phyloP scores from a whole-genome alignment of 805 yeast species.

The Monosporozyma yasuniensis region DNA sequence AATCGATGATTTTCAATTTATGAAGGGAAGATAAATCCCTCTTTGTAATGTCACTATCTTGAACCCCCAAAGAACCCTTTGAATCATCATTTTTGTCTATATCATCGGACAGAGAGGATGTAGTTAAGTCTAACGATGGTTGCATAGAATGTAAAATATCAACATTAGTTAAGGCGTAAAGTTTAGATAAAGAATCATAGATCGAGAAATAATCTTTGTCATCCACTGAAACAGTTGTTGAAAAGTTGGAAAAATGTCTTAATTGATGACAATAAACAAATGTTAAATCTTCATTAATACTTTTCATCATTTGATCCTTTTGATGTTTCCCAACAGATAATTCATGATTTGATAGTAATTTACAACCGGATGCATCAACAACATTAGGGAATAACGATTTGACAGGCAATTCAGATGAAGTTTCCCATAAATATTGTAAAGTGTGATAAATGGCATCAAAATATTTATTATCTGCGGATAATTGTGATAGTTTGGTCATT shows the following conservation, averaged over 20 bases:
- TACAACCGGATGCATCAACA: slow-evolving; percentile 47
- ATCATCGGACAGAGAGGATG: not conserved
- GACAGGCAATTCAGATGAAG: slow-evolving; percentile 29
- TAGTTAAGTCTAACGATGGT: not conserved
- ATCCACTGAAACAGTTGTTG: not conserved
- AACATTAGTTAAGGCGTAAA: slow-evolving; percentile 5
- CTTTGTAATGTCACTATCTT: not conserved
- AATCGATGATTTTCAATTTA: slow-evolving; percentile 1
- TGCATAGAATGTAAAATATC: slow-evolving; percentile 4
- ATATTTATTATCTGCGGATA: slow-evolving; percentile 41
- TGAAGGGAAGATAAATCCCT: not conserved
- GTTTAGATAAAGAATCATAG: slow-evolving; percentile 5
- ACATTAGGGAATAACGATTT: slow-evolving; percentile 37
- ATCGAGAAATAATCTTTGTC: slow-evolving; percentile 4
- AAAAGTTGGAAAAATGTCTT: slow-evolving; percentile 23
- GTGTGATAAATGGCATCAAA: slow-evolving; percentile 42
- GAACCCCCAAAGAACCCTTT: not conserved
- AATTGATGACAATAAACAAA: slow-evolving; percentile 30
- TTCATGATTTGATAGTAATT: slow-evolving; percentile 23
- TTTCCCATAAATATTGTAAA: slow-evolving; percentile 32
- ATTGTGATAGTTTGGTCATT: slow-evolving; percentile 42
- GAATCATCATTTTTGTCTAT: not conserved
- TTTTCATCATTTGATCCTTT: slow-evolving; percentile 31
- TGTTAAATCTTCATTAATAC: slow-evolving; percentile 24
- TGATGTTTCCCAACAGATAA: slow-evolving; percentile 29